Evolutionary conservation across 1,139 yeast species (phyloP), one percentile per base, ranked within the genome.

Genomic region (Pichia sp.): DNA sequence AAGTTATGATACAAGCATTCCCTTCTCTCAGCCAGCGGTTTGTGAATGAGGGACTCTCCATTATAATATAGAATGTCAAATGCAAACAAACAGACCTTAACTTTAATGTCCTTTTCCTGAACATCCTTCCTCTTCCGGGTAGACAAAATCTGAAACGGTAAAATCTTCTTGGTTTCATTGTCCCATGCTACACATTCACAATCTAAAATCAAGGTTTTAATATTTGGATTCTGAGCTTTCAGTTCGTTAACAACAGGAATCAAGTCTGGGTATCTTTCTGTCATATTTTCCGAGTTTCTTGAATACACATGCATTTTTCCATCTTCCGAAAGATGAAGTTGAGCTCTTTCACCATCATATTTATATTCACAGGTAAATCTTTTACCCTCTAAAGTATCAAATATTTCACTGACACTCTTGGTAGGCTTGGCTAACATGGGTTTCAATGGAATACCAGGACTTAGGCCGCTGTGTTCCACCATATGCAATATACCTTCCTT

Each of bases 141-240:
- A 1, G 97, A 87, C 51, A 93, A 73, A 0, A 90, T 85, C 69
- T 93, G 99, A 71, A 93, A 93, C 0, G 99, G 99, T 56, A 93
- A 73, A 55, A 95, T 92, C 67, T 87, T 88, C 33, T 82, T 71
- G 24, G 78, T 76, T 49, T 76, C 84, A 57, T 85, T 75, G 69
- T 93, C 97, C 96, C 97, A 93, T 0, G 99, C 99, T n/a, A 95
- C 99, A 5, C 97, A 97, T 71, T 93, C 99, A 71, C 97, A 89
- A 68, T 93, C 99, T 56, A 93, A 71, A 57, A 93, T 90, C 70
- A 92, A 69, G 1, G 84, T 81, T 51, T 75, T 73, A 17, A 77
- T 72, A 5, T 63, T 66, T 2, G 73, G 71, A 47, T 69, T 68
- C 36, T 53, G 34, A 31, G 71, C 72, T 49, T 84, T 71, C 59